These are phyloP conservation scores for Zasmidium angulare DNA, from an alignment of 2,329 filamentous ascomycete genomes.

Conservation along the genomic window DNA sequence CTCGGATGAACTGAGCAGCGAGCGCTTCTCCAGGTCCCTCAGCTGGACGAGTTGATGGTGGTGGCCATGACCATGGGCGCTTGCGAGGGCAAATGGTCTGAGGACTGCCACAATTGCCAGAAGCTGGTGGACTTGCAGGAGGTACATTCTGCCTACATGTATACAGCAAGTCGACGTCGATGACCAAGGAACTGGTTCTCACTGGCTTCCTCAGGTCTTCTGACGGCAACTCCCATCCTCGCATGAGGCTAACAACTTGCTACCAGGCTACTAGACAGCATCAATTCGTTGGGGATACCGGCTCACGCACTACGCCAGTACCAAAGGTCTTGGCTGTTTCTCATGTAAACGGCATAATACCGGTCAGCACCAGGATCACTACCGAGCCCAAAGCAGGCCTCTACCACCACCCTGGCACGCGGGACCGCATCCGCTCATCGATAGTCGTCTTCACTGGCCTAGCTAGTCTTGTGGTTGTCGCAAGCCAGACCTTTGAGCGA, in stretches of 20 bases:
- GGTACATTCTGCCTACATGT: conserved; percentile 8
- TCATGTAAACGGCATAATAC: conserved; percentile 3
- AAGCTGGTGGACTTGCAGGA: conserved; percentile 3
- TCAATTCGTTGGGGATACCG: conserved; percentile 5
- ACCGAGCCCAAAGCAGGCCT: not conserved
- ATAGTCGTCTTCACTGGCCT: not conserved
- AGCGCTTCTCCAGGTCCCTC: conserved; percentile 9
- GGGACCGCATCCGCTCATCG: not conserved
- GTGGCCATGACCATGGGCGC: conserved; percentile 3
- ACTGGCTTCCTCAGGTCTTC: conserved; percentile 9
- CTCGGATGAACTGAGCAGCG: conserved; percentile 4
- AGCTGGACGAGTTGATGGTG: conserved; percentile 6
- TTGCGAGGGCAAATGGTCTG: conserved; percentile 2
- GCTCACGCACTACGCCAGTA: conserved; percentile 4
- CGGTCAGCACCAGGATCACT: not conserved
- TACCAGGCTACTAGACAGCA: conserved; percentile 1
- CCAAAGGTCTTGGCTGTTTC: not conserved
- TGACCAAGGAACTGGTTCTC: conserved; percentile 12
- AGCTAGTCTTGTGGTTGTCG: not conserved
- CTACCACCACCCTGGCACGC: not conserved
- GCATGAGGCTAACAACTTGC: not conserved
- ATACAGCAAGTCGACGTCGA: conserved; percentile 7
- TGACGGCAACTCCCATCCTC: not conserved
- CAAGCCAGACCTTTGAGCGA: not conserved
- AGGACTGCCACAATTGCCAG: conserved; percentile 1